A percentile compares a stretch with the other conserved stretches of the same genome.
Evolutionary conservation across 192 early-diverging fungal species (phyloP).

Genomic region (Coemansia sp.): DNA sequence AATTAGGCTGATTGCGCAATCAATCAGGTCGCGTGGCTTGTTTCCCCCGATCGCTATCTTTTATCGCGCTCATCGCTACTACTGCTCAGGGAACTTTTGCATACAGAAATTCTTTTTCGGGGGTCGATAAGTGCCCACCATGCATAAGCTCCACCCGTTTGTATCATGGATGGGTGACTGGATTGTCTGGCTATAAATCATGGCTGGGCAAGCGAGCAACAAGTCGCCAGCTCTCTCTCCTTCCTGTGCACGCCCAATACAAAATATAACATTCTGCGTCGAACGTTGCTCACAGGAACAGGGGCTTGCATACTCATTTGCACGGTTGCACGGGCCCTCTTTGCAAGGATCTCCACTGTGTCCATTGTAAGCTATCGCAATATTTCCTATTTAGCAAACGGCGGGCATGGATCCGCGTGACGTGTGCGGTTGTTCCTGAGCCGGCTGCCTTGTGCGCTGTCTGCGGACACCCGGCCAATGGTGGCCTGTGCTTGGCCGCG

Average conservation of each 20-base stretch:
- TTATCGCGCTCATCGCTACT: not conserved
- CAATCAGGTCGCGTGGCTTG: not conserved
- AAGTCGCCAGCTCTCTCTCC: not conserved
- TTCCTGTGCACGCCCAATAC: not conserved
- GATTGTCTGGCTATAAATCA: not conserved
- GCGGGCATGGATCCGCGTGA: not conserved
- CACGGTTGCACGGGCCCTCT: no score
- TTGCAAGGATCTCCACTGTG: no score
- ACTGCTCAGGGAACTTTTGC: no score
- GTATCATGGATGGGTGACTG: not conserved
- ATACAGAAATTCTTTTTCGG: no score
- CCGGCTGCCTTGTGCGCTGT: not conserved
- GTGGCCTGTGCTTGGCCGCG: slow-evolving; percentile 5
- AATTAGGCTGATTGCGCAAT: not conserved
- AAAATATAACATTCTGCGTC: no score
- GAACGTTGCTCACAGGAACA: no score
- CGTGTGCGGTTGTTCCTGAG: slow-evolving; percentile 1
- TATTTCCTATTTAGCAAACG: slow-evolving; percentile 2
- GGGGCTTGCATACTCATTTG: slow-evolving; percentile 1
- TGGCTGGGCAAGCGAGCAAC: not conserved
- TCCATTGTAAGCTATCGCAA: slow-evolving; percentile 1
- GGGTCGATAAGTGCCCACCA: no score
- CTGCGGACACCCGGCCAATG: not conserved
- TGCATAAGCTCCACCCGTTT: no score
- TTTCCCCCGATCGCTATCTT: slow-evolving; percentile 1